These are phyloP conservation scores for Aspergillus aculeatus DNA, from an alignment of 2,329 filamentous ascomycete genomes.

Conservation along the genomic window DNA sequence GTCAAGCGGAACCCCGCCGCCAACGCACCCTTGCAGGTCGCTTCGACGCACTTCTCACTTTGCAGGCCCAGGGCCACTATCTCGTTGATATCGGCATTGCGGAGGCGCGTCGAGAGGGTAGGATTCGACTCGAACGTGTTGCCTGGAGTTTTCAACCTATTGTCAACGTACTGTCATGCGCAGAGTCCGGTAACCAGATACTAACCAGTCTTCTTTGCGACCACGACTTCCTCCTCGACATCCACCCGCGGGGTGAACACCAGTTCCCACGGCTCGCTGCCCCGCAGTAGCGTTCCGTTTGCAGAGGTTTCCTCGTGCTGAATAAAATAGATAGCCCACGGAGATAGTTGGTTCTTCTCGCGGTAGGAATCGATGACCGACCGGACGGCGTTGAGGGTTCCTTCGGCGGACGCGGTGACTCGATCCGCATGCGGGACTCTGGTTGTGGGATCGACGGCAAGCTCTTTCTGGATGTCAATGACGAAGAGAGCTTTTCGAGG, in stretches of 20 bases:
- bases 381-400: background rate
- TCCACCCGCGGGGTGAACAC: background rate
- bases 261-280: conserved; percentile 1
- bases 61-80: conserved; percentile 1
- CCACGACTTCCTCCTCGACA: background rate
- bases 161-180: no score
- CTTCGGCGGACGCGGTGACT: background rate
- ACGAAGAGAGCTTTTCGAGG: conserved; percentile 2
- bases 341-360: background rate
- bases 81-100: background rate
- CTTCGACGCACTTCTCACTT: conserved; percentile 1
- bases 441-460: background rate
- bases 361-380: background rate
- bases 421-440: conserved; percentile 3
- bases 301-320: background rate
- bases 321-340: background rate
- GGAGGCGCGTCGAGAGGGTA: background rate
- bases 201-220: conserved; percentile 2
- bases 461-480: conserved; percentile 3
- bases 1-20: conserved; percentile 3
- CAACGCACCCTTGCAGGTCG: conserved; percentile 4
- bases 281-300: background rate
- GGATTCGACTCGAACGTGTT: conserved; percentile 8
- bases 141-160: background rate
- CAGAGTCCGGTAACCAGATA: no score